Evolutionary conservation across 2,329 filamentous ascomycete genomes (phyloP), one percentile per base, ranked within the genome.

Genomic region (Oidium heveae): DNA sequence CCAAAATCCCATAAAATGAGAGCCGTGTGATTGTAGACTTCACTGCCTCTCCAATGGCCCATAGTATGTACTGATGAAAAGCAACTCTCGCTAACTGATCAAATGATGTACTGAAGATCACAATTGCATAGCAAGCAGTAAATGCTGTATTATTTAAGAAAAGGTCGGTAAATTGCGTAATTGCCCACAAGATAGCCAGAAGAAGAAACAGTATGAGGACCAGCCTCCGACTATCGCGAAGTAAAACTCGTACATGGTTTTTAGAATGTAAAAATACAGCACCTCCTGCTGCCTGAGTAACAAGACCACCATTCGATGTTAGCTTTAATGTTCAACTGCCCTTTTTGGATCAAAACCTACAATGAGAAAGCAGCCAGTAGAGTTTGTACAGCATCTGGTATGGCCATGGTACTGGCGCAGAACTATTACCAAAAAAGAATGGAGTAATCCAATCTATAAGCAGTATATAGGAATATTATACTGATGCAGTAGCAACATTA

Each of bases 141-240:
- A 56, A 46, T 36, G 57, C 57, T 0, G 60, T 56, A 16, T 55
- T 33, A 12, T 59, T 54, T 32, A 66, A 56, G 47, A 64, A 56
- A 20, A 66, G 59, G 49, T 62, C 62, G 46, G 64, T 32, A 55
- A 66, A 66, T 52, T 63, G 60, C 33, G 64, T 52, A 57, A 61
- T 61, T 53, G 64, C 61, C 63, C 63, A 65, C 55, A 66, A 54
- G 50, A 63, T 60, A 43, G 62, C 61, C 57, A 63, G 66, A 22
- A 64, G 56, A 54, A 66, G 55, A 58, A 66, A 66, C 41, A 66
- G 55, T 54, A 63, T 55, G 64, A 66, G 64, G 63, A 63, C 64
- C 63, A 66, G 65, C 64, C 65, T 65, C 62, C 61, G 64, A 59
- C 63, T 60, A 60, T 66, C 64, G 61, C 64, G 59, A 55, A 63